phyloP scores from a whole-genome alignment of 495 filamentous ascomycete species.

The Aspergillus incahuasiensis region DNA sequence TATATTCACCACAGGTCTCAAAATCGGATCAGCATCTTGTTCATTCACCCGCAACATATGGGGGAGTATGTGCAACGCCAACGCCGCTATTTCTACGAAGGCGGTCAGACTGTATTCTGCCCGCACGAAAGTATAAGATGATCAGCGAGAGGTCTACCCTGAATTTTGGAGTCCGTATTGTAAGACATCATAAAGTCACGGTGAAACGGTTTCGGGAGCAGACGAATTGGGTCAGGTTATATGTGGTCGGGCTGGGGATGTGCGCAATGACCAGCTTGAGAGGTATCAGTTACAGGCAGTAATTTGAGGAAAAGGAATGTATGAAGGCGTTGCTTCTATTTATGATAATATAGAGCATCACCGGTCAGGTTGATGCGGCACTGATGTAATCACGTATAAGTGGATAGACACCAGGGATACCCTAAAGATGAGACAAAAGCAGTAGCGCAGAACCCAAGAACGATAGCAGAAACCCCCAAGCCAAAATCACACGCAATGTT shows the following conservation, averaged over 20 bases:
- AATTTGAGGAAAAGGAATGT: neutral
- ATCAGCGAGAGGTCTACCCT: too few species aligned
- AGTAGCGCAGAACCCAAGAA: conserved; percentile 10
- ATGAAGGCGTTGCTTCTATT: neutral
- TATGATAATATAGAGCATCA: neutral
- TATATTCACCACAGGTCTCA: conserved; percentile 12
- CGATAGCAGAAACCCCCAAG: conserved; percentile 22
- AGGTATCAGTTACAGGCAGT: neutral
- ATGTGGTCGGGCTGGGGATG: neutral
- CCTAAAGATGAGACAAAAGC: conserved; percentile 7
- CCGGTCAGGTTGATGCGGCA: neutral
- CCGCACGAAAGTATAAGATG: neutral
- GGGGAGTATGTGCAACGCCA: conserved; percentile 7
- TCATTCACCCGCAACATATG: neutral
- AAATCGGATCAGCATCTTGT: conserved; percentile 1
- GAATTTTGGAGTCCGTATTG: too few species aligned
- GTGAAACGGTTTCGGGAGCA: too few species aligned
- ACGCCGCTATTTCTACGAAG: conserved; percentile 11
- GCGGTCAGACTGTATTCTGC: conserved; percentile 27
- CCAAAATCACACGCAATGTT: conserved; percentile 41
- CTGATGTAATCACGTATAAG: neutral
- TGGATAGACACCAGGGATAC: neutral
- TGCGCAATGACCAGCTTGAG: neutral
- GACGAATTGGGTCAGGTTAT: too few species aligned
- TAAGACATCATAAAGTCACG: too few species aligned